Evolutionary conservation across 805 yeast species (phyloP), one percentile per base, ranked within the genome.

Genomic region (Kodamaea kakaduensis): DNA sequence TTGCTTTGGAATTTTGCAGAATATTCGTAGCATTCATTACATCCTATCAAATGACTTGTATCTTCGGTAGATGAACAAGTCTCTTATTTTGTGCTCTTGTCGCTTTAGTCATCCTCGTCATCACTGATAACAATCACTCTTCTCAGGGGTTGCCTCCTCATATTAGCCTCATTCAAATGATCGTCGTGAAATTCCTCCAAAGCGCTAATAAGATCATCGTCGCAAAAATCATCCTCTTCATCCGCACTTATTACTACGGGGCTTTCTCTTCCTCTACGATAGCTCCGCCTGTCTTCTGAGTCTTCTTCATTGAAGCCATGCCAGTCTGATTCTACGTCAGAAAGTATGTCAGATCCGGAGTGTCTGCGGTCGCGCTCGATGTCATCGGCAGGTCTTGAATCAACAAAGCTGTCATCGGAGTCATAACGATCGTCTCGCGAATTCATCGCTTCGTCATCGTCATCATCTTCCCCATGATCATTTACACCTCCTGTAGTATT

Each of bases 321-420:
- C 56, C 56, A 52, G 10, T 42, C 52, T 17, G 31, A 28, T 5
- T 27, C 26, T 19, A 38, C 35, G 25, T 26, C 29, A 23, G 33
- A 16, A 7, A 45, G 41, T 17, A 36, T 47, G 32, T 46, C 48
- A 20, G 44, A 48, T 7, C 26, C 36, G 25, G 42, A 45, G 6
- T 32, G 34, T 8, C 25, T 25, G 4, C 32, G 25, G 32, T 56
- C 61, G 12, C 37, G 41, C 30, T 48, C 36, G 26, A 58, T 56
- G 13, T 48, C 59, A n/a, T 38, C 42, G 13, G 45, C 22, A 7
- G 42, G 47, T 33, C 60, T 30, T 10, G 45, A 43, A 36, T 61
- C 65, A 9, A 61, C 50, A 43, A 61, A 61, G 43, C 66, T 58
- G 35, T 59, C 66, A 3, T 51, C 52, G 12, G 54, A 44, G 36